Conservation (phyloP, 164 flowering plant genomes). For the Vitis amurensis region DNA sequence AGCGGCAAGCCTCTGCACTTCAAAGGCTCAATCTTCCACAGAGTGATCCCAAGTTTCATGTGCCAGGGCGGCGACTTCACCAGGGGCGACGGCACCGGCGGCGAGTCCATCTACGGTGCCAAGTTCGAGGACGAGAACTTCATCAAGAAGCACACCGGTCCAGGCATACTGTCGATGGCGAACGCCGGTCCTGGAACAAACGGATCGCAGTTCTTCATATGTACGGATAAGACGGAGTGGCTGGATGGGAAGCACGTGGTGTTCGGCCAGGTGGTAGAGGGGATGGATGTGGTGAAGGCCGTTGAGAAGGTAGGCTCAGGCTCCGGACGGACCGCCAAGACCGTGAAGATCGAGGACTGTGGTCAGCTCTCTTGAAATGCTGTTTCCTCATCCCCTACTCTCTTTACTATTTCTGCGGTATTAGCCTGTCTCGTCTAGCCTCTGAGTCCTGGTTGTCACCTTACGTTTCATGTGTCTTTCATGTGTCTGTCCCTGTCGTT, state of each 20-base stretch:
- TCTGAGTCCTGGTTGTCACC: too few species aligned
- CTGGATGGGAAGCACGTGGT: slow-evolving; percentile 70
- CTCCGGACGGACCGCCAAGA: slow-evolving; percentile 38
- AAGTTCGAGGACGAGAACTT: slow-evolving; percentile 75
- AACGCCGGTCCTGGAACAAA: slow-evolving; percentile 58
- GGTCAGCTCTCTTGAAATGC: slow-evolving; percentile 42
- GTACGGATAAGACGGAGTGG: slow-evolving; percentile 56
- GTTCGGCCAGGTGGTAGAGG: slow-evolving; percentile 60
- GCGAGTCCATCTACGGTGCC: slow-evolving; percentile 71
- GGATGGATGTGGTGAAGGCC: slow-evolving; percentile 48
- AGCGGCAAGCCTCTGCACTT: slow-evolving; percentile 76
- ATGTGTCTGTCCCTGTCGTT: too few species aligned
- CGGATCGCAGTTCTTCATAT: slow-evolving; percentile 67
- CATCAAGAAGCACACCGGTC: slow-evolving; percentile 68
- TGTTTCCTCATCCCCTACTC: background rate
- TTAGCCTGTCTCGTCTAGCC: too few species aligned
- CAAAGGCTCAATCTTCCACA: slow-evolving; percentile 75
- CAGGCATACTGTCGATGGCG: slow-evolving; percentile 57
- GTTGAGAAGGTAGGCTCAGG: slow-evolving; percentile 52
- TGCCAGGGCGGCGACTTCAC: slow-evolving; percentile 88
- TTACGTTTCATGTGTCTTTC: too few species aligned
- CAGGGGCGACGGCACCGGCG: slow-evolving; percentile 77
- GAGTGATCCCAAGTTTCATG: slow-evolving; percentile 74
- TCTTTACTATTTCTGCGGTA: background rate
- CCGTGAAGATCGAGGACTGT: slow-evolving; percentile 51